Base-by-base conservation (phyloP, 139 green algal species). In the Micractinium sp. region DNA sequence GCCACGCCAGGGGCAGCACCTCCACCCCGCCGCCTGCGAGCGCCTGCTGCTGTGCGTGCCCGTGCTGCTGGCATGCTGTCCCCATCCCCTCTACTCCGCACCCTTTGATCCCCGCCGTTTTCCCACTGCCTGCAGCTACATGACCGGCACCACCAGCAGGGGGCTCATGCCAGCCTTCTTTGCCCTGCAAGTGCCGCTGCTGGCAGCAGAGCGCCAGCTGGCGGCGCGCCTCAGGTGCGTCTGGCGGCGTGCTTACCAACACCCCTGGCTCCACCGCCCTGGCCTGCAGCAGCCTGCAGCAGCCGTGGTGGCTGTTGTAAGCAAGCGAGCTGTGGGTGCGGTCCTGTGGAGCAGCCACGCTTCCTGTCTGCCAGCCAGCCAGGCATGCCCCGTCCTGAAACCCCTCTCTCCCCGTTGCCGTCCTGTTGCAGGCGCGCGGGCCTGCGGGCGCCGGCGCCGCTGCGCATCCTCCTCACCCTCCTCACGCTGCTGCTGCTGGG, bases 131-230 rank as follows among this genome's bases (percentile, higher is more conserved):
- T 36, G 36, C 71, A 89, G 85, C 73, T 89, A 89, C 86, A 85
- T 89, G 73, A 76, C 38, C 0, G 75, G 86, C 0, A 13, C 12
- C 13, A 63, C 29, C 31, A 89, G 86, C 86, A n/a, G 76, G 35
- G 86, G 86, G 25, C 75, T 82, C 16, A 76, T 85, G 60, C 33
- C 47, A 16, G 56, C 47, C 9, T 89, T 89, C 38, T 89, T 89
- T 36, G 2, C 67, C 13, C 75, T 60, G 0, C 86, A 89, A n/a
- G 76, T 89, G 12, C 76, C 86, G n/a, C 39, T 85, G 56, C 23
- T 89, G 56, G 35, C 61, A 1, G 35, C 2, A 12, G 86, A 89
- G 86, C 75, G 76, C 19, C 14, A 3, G 60, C 60, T 89, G 76
- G 53, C 29, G 0, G 76, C n/a, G 0, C 33, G 13, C 33, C 86